phyloP scores from a whole-genome alignment of 163 green algal species.

The Prototheca stagnorum region DNA sequence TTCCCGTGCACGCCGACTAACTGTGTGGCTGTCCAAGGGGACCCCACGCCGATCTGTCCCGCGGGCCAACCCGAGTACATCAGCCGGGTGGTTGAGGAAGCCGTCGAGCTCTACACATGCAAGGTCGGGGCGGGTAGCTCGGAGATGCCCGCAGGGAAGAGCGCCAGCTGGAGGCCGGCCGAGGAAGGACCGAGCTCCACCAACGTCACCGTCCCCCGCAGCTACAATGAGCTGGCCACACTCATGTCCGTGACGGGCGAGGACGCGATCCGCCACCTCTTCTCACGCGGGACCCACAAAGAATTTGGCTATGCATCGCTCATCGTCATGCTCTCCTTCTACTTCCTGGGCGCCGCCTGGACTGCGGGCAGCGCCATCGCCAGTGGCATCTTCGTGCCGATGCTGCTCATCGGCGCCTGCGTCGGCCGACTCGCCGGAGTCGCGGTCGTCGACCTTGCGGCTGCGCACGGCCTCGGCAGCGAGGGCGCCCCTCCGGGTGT shows the following conservation, averaged over 20 bases:
- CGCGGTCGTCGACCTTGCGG: conserved; percentile 50
- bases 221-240: conserved; percentile 78
- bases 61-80: conserved; percentile 3
- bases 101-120: conserved; percentile 54
- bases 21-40: conserved; percentile 45
- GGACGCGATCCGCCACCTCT: conserved; percentile 65
- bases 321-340: conserved; percentile 47
- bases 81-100: conserved; percentile 38
- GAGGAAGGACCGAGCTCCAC: not conserved
- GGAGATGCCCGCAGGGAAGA: not conserved
- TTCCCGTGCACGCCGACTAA: conserved; percentile 59
- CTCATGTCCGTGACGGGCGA: conserved; percentile 67
- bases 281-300: conserved; percentile 59
- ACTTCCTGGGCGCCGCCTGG: conserved; percentile 45
- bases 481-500: conserved; percentile 29
- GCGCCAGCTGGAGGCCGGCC: too few species aligned
- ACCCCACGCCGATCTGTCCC: conserved; percentile 12
- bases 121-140: not conserved
- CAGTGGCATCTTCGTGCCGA: conserved; percentile 74
- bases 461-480: conserved; percentile 16
- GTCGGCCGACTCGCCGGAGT: conserved; percentile 58
- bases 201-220: conserved; percentile 21
- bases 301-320: conserved; percentile 68
- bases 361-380: conserved; percentile 43
- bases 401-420: conserved; percentile 73